Percentiles rank a stretch among this genome's conserved stretches.
Conservation (phyloP, 176 grass and related monocot species). For the Microstegium vimineum region DNA sequence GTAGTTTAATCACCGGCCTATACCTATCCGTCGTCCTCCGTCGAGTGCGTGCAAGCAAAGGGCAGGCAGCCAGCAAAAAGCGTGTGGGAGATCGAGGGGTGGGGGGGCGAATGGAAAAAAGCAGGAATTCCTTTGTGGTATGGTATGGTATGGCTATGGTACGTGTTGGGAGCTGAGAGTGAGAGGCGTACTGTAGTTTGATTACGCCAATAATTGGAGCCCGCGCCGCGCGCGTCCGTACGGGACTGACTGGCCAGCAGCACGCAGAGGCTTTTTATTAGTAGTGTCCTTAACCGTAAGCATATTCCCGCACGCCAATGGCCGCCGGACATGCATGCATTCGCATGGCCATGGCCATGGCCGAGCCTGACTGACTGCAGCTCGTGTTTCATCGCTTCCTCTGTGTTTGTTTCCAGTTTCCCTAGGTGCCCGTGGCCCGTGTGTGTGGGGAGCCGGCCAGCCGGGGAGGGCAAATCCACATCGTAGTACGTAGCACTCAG, state of each 20-base stretch:
- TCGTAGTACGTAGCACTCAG: neutral
- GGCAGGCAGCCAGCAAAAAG: neutral
- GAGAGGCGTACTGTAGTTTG: conserved; percentile 2
- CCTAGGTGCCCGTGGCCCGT: too few species aligned
- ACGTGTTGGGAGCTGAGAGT: conserved; percentile 32
- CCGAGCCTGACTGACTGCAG: neutral
- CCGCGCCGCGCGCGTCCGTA: conserved; percentile 18
- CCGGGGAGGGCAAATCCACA: neutral
- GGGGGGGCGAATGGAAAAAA: neutral
- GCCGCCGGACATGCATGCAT: neutral
- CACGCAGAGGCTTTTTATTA: neutral
- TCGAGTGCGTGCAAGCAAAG: neutral
- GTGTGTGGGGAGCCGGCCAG: too few species aligned
- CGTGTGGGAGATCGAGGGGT: too few species aligned
- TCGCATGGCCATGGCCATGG: neutral
- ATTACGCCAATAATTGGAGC: conserved; percentile 35
- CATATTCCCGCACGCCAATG: conserved; percentile 18
- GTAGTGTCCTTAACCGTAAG: neutral
- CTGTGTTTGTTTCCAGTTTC: too few species aligned
- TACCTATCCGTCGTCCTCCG: neutral
- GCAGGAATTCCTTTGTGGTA: neutral
- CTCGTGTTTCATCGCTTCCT: too few species aligned
- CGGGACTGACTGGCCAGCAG: neutral
- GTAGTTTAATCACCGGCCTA: neutral
- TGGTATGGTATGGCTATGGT: too few species aligned